phyloP scores from a whole-genome alignment of 2,329 filamentous ascomycete species.

The Pyrenochaeta sp. region DNA sequence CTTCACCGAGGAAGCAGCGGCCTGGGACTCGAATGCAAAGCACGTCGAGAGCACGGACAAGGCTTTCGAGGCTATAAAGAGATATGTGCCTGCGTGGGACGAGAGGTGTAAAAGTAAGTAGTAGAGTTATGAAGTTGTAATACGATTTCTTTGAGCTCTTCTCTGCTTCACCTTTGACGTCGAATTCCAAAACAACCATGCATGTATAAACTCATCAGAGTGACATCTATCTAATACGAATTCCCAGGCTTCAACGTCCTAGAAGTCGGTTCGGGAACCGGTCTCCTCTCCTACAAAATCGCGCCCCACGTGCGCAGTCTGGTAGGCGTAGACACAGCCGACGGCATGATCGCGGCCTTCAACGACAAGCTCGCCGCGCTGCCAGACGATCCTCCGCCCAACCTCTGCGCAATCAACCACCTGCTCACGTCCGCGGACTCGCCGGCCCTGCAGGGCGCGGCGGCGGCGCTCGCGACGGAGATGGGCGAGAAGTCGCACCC shows the following conservation, averaged over 20 bases:
- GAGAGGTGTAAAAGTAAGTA: constrained; percentile 36
- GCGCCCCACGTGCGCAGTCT: constrained; percentile 58
- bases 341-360: constrained; percentile 64
- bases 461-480: constrained; percentile 46
- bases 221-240: no score
- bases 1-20: constrained; percentile 63
- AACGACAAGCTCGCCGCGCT: constrained; percentile 52
- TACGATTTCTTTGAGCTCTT: not conserved
- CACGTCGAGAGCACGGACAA: constrained; percentile 55
- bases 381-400: constrained; percentile 33
- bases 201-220: constrained; percentile 26
- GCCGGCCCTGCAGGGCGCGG: constrained; percentile 35
- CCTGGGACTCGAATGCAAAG: constrained; percentile 63
- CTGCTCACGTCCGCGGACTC: constrained; percentile 61
- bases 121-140: no score
- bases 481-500: constrained; percentile 29
- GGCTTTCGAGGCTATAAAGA: constrained; percentile 57
- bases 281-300: constrained; percentile 60
- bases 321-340: constrained; percentile 62
- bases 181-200: not conserved
- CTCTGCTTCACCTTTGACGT: not conserved
- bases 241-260: constrained; percentile 63
- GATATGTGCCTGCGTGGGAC: constrained; percentile 44
- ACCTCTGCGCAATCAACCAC: constrained; percentile 57
- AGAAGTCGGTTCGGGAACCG: constrained; percentile 66